These are phyloP conservation scores for Macrolepiota albuminosa DNA, from an alignment of 768 basidiomycete genomes.

Conservation along the genomic window DNA sequence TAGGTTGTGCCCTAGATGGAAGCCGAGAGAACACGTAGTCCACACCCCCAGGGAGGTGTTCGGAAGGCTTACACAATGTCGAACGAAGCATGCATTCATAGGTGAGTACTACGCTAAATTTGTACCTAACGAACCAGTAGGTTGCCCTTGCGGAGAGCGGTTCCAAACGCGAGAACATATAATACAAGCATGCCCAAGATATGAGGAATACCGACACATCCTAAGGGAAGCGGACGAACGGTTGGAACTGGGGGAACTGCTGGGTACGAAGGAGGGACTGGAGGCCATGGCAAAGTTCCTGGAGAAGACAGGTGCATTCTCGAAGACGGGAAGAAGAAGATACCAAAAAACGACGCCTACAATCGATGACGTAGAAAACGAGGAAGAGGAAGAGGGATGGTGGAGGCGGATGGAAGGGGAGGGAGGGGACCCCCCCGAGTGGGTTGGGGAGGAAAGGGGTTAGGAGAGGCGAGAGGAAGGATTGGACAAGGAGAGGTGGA, in stretches of 20 bases:
- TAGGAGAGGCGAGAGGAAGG: no score
- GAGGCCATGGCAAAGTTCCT: no score
- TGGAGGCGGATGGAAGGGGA: not conserved
- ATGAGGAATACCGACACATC: no score
- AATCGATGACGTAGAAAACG: not conserved
- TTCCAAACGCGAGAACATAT: not conserved
- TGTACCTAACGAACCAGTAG: not conserved
- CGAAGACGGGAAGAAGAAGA: not conserved
- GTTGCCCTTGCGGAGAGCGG: not conserved
- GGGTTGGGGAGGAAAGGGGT: no score
- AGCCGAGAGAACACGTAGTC: no score
- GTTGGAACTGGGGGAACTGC: not conserved
- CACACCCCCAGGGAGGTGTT: no score
- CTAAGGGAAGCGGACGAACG: not conserved
- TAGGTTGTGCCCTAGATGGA: no score
- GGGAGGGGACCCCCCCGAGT: not conserved
- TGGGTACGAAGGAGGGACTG: no score
- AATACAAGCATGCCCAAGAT: not conserved
- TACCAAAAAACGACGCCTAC: not conserved
- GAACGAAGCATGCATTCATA: not conserved
- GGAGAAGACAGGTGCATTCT: no score
- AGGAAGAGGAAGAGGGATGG: not conserved
- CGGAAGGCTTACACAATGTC: no score
- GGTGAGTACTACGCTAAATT: not conserved
- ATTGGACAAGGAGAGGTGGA: no score